Evolutionary conservation across 371 early-diverging fungal species (phyloP), one percentile per base, ranked within the genome.

Genomic region (Mortierella sp.): DNA sequence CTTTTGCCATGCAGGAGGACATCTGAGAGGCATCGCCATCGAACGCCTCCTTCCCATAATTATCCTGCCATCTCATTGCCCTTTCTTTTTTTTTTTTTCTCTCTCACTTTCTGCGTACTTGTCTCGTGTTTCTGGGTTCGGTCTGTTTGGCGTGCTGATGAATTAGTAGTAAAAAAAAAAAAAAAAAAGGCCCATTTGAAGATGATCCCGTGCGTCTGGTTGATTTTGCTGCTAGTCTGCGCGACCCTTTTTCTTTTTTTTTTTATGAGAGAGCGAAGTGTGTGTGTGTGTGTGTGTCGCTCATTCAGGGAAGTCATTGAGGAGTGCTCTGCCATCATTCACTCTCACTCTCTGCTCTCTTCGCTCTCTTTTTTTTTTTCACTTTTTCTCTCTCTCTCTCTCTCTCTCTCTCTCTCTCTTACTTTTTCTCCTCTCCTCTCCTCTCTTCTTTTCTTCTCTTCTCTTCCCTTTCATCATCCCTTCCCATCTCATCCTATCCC

Each of bases 381-480:
- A 45, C 57, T 30, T 29, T 65, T 14, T 21, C 57, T 57, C 16
- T 57, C 57, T 16, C 9, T 11, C 19, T n/a, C 37, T 28, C 29
- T 25, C 14, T 28, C 28, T 43, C 29, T 48, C 44, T 47, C 21
- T 21, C 21, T 56, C 37, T 5, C 37, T 37, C 37, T 37, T 9
- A 9, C 37, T 3, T 45, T 29, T 45, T 56, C 18, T 18, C 46
- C 44, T 14, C 19, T 2, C 37, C 23, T 45, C 16, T 45, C 28
- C 56, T 29, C 57, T 56, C 18, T 18, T 26, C 44, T 14, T 30
- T 2, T 52, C 23, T 45, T 30, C 64, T 56, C 45, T 14, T 57
- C 50, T 63, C 66, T 53, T 50, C 68, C 62, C 43, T 29, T 70
- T 66, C 45, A 53, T 26, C 26, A 19, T 53, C 5, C 23, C 53